Conservation (phyloP, 208 protist species). For the Wallacemonas rigidus region DNA sequence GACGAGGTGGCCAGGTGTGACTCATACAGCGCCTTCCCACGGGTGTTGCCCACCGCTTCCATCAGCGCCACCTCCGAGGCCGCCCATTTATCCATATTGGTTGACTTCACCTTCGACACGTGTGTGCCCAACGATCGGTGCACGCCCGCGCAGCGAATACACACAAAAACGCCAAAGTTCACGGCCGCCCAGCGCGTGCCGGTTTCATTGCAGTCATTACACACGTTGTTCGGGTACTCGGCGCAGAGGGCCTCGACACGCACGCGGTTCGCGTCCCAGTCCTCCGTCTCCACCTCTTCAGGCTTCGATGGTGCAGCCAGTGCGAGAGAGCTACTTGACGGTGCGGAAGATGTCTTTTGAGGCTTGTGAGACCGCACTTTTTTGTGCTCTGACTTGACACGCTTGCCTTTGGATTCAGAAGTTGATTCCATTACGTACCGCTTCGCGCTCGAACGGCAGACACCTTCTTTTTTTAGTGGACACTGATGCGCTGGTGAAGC, state of each 20-base stretch:
- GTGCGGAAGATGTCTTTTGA: background rate
- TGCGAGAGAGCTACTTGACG: background rate
- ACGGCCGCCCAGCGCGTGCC: conserved; percentile 90
- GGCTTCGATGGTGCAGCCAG: background rate
- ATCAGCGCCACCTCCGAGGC: conserved; percentile 64
- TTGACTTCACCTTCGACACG: conserved; percentile 93
- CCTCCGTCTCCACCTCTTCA: conserved; percentile 34
- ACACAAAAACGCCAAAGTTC: conserved; percentile 92
- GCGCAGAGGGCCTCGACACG: conserved; percentile 65
- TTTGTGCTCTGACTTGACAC: too few relatives aligned
- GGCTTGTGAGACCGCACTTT: background rate
- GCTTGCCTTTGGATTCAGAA: too few relatives aligned
- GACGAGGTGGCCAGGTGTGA: conserved; percentile 27
- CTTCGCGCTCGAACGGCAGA: too few relatives aligned
- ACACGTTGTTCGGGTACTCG: conserved; percentile 70
- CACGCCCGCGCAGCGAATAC: conserved; percentile 93
- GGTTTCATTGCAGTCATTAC: conserved; percentile 78
- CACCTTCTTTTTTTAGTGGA: too few relatives aligned
- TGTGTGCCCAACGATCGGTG: conserved; percentile 93
- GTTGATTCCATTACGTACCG: too few relatives aligned
- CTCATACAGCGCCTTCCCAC: conserved; percentile 65
- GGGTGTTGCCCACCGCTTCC: conserved; percentile 73
- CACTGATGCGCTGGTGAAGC: too few relatives aligned
- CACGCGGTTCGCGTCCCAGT: conserved; percentile 67
- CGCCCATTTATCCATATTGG: conserved; percentile 92